phyloP scores from a whole-genome alignment of 306 rosid genomes.

The Malus sylvestris region DNA sequence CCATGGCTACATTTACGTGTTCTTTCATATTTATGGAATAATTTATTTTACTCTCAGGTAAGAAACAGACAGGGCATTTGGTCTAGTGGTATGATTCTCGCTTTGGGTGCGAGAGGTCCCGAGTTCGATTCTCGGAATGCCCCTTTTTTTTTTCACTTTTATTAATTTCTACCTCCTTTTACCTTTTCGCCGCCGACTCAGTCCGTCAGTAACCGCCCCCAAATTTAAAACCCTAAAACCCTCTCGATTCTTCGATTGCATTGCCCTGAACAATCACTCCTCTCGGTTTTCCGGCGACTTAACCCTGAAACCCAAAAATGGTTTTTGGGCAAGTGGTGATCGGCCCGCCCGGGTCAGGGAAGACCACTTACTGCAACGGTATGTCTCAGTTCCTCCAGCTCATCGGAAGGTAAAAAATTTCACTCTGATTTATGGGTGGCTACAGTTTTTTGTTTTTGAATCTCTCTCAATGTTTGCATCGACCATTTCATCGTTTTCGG shows the following conservation, averaged over 20 bases:
- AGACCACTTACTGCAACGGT: conserved; percentile 98
- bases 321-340: conserved; percentile 77
- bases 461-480: not conserved
- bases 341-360: conserved; percentile 99
- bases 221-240: not conserved
- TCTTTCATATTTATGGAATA: not conserved
- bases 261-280: not conserved
- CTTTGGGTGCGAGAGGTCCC: conserved; percentile 20
- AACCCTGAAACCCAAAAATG: conserved; percentile 14
- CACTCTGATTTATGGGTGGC: not conserved
- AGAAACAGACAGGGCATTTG: not conserved
- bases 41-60: accelerated
- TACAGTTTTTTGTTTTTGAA: no score
- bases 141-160: not conserved
- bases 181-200: not conserved
- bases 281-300: not conserved
- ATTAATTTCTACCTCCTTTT: no score
- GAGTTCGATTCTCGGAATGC: conserved; percentile 29
- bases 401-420: conserved; percentile 62
- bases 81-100: conserved; percentile 14
- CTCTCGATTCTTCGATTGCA: not conserved
- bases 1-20: not conserved
- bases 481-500: not conserved
- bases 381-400: conserved; percentile 89
- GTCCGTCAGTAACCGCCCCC: not conserved